Evolutionary conservation across 768 basidiomycete genomes (phyloP).

Genomic region (Hygrocybe punicea): DNA sequence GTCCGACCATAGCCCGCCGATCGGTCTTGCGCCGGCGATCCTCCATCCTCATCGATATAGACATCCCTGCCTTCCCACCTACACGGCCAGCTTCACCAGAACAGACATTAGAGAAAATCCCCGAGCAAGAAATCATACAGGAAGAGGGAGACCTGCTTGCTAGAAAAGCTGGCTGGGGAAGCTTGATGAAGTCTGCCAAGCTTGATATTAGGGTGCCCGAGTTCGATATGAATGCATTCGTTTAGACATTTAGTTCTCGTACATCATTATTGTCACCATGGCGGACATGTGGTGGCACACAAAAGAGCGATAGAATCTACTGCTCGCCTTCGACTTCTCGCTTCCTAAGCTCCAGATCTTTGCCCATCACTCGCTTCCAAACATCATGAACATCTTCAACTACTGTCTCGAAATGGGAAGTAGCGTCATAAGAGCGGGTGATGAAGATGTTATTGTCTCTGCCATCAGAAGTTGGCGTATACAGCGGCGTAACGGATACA

Average conservation of each 20-base stretch:
- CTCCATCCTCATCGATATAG: constrained; percentile 89
- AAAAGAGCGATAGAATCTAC: not conserved
- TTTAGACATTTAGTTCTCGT: constrained; percentile 32
- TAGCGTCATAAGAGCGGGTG: constrained; percentile 97
- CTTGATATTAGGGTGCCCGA: constrained; percentile 82
- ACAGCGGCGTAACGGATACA: constrained; percentile 81
- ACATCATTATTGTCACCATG: not conserved
- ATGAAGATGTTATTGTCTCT: constrained; percentile 89
- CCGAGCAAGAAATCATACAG: constrained; percentile 38
- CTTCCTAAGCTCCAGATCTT: constrained; percentile 82
- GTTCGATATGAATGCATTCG: constrained; percentile 82
- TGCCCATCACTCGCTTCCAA: constrained; percentile 83
- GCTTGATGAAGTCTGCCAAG: constrained; percentile 86
- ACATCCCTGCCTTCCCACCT: constrained; percentile 59
- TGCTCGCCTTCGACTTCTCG: constrained; percentile 65
- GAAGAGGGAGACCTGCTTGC: constrained; percentile 59
- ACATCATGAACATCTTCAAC: constrained; percentile 97
- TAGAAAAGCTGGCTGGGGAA: constrained; percentile 73
- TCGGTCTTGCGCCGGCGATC: constrained; percentile 56
- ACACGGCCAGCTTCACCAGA: constrained; percentile 54
- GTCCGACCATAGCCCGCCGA: constrained; percentile 44
- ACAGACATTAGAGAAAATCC: constrained; percentile 18
- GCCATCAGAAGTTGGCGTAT: constrained; percentile 83
- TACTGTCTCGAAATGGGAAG: constrained; percentile 98
- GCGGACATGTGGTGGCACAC: not conserved